Base-by-base conservation (phyloP, 768 basidiomycete species). In the Termitomyces bulborhizus region DNA sequence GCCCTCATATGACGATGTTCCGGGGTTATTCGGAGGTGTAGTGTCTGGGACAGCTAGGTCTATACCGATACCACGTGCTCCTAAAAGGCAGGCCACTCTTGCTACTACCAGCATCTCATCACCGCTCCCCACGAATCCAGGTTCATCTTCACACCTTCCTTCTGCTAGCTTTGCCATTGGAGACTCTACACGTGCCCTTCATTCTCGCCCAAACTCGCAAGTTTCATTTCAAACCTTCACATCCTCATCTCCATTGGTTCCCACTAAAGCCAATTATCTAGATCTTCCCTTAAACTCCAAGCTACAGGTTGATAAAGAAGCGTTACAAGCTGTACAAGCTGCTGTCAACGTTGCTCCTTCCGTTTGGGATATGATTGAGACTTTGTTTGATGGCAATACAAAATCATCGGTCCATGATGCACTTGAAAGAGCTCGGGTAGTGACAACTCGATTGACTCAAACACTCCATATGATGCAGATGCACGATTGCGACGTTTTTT, bases 311-410 rank as follows among this genome's bases (percentile, higher is more conserved):
- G 89, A 92, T 64, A 85, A 84, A 51, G 88, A 91, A 62, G 82
- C 90, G 3, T 71, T 95, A 6, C 82, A 87, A 56, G 85, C 90
- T 27, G 85, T 97, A 68, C 85, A 85, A 60, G 72, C 74, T 7
- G 90, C 94, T 13, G 83, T 93, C 8, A 84, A 89, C 24, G 79
- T 87, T 12, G 93, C 92, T 9, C 87, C 88, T 11, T 75, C 77
- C 26, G 87, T 92, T 24, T 98, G 93, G 90, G 76, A 84, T 55
- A 80, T 87, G 75, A 82, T 93, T 65, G 84, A 86, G 59, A 85
- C 86, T 54, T 76, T 88, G 57, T 68, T 90, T 51, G 71, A 71
- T 29, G 77, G 81, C 27, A 73, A 74, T 45, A 56, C 68, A 15
- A 70, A 70, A 29, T 67, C 66, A 41, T 78, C 82, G 44, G 68